Evolutionary conservation across 306 rosid genomes (phyloP), one percentile per base, ranked within the genome.

Genomic region (Prinsepia uniflora): DNA sequence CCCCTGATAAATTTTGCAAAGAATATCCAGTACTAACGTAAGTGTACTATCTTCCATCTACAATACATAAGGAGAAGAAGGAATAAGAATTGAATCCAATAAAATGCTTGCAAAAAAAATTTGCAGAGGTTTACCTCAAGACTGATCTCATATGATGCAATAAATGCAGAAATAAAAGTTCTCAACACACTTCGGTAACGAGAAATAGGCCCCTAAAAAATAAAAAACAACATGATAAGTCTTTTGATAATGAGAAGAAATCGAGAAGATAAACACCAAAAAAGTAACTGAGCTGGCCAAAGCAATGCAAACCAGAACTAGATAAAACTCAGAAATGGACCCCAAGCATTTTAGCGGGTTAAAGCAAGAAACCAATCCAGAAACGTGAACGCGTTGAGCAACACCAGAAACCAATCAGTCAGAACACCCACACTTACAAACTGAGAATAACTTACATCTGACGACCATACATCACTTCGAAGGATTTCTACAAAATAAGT

Each of bases 81-180:
- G 76, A 79, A 78, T 86, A 67, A 83, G 87, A 77, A 73, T 72
- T 53, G 30, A 20, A 36, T 9, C 42, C 65, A 43, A 50, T 56
- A 46, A 73, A 47, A 19, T 72, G 66, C 70, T 67, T 30, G 76
- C 46, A n/a, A 75, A 70, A 54, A 57, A 40, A 24, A 70, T 72
- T 70, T 48, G 17, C 39, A 75, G 60, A 72, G 67, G 76, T 59
- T 68, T 83, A 90, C 98, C 97, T 84, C 89, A 77, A 88, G 81
- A 73, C 81, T 90, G 80, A 90, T 82, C 82, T 90, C 98, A 84
- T 94, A 94, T 53, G 97, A 89, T 70, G 97, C 97, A 83, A 94
- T 79, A 81, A 90, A 89, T 65, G 97, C 92, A 81, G 97, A 90
- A 70, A 90, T 59, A 79, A 84, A 82, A 68, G 98, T 89, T 84